A percentile compares a stretch with the other conserved stretches of the same genome.
Evolutionary conservation across 345 rosid species (phyloP).

Genomic region (Erucastrum elatum): DNA sequence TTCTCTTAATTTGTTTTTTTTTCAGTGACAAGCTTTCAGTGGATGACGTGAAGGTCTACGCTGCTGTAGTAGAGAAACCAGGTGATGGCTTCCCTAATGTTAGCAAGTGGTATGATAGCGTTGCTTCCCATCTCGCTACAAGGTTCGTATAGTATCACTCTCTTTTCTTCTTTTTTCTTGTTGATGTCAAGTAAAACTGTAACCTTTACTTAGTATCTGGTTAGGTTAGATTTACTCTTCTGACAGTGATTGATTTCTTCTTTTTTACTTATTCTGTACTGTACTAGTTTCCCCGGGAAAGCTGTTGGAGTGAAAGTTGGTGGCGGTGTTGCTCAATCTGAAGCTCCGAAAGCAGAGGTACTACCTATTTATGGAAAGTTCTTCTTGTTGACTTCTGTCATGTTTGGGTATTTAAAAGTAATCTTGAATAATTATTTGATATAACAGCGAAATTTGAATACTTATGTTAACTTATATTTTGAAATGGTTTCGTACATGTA

Average conservation of each 20-base stretch:
- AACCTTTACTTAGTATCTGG: neutral
- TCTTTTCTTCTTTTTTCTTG: neutral
- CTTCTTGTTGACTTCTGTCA: neutral
- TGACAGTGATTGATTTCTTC: neutral
- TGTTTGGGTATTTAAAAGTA: neutral
- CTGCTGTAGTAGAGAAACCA: constrained; percentile 61
- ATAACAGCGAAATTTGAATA: neutral
- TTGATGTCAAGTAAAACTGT: neutral
- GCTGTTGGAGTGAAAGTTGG: constrained; percentile 70
- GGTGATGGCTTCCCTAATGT: constrained; percentile 61
- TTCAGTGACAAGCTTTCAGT: constrained; percentile 50
- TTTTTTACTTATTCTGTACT: neutral
- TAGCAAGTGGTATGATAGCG: constrained; percentile 70
- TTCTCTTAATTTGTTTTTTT: neutral
- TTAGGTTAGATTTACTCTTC: neutral
- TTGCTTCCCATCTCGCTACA: constrained; percentile 58
- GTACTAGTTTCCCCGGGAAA: constrained; percentile 71
- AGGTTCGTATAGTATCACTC: constrained; percentile 43
- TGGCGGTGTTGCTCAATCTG: constrained; percentile 43
- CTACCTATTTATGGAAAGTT: neutral
- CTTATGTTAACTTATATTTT: neutral
- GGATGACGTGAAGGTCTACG: constrained; percentile 84
- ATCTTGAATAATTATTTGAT: neutral
- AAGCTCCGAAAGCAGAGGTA: constrained; percentile 31
- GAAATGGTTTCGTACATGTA: neutral